These are phyloP conservation scores for Oryza australiensis DNA, from an alignment of 176 grass and related monocot species.

Conservation along the genomic window DNA sequence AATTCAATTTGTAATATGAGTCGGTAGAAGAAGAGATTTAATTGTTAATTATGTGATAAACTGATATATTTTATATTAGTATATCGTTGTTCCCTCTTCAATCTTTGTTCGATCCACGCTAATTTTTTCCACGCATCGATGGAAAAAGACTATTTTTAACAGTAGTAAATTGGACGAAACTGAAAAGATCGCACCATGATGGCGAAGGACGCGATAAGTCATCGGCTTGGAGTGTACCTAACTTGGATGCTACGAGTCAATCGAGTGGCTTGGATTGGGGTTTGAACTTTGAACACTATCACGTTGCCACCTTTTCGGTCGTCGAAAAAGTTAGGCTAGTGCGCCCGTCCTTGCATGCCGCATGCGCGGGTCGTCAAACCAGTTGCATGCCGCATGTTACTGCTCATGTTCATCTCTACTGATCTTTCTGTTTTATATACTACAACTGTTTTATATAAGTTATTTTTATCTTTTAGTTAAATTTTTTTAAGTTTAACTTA, in stretches of 20 bases:
- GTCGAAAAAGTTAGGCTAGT: conserved; percentile 23
- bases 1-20: too few species aligned
- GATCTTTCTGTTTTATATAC: too few species aligned
- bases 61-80: too few species aligned
- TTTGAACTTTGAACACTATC: neutral
- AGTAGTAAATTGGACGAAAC: too few species aligned
- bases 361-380: neutral
- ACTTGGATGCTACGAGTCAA: conserved; percentile 45
- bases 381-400: neutral
- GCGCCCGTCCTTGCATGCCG: too few species aligned
- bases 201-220: neutral
- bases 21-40: too few species aligned
- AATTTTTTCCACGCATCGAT: neutral
- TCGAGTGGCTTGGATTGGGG: neutral
- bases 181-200: neutral
- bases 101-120: neutral
- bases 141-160: too few species aligned
- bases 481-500: too few species aligned
- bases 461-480: too few species aligned
- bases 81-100: accelerated
- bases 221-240: neutral
- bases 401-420: too few species aligned
- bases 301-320: conserved; percentile 2
- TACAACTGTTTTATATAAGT: too few species aligned
- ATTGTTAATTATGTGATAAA: too few species aligned